phyloP scores from a whole-genome alignment of 2,329 filamentous ascomycete genomes.

The Trichoderma semiorbis region DNA sequence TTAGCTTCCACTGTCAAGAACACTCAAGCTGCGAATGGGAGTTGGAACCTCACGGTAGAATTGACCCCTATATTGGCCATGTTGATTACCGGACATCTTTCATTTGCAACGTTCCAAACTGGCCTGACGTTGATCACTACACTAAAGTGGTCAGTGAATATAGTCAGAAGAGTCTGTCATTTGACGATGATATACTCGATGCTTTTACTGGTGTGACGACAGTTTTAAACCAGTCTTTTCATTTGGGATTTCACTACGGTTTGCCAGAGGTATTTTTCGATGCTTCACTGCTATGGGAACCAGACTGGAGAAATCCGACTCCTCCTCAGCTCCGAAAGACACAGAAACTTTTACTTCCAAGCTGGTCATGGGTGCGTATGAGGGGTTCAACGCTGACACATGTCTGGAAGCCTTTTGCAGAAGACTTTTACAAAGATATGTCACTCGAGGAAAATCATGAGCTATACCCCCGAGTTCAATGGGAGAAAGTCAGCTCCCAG shows the following conservation, averaged over 20 bases:
- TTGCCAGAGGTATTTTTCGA: not conserved
- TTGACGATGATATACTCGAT: not conserved
- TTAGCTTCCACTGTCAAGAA: not conserved
- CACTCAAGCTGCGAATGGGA: not conserved
- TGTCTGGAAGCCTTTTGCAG: accelerated
- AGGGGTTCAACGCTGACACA: accelerated
- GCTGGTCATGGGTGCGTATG: not conserved
- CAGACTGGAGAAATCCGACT: no score
- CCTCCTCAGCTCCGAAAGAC: not conserved
- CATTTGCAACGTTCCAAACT: not conserved
- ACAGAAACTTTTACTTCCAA: not conserved
- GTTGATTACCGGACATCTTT: not conserved
- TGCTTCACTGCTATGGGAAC: not conserved
- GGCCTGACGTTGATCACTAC: not conserved
- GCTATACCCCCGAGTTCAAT: not conserved
- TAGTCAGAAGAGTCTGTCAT: not conserved
- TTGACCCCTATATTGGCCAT: no score
- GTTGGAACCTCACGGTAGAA: not conserved
- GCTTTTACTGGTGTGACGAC: not conserved
- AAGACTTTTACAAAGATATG: not conserved
- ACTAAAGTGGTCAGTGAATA: accelerated
- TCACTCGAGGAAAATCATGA: not conserved
- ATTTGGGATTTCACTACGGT: not conserved
- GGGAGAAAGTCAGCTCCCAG: not conserved
- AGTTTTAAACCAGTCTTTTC: not conserved